Percentiles rank a stretch among this genome's conserved stretches.
Evolutionary conservation across 2,329 filamentous ascomycete species (phyloP).

Genomic region (Plenodomus lindquistii): DNA sequence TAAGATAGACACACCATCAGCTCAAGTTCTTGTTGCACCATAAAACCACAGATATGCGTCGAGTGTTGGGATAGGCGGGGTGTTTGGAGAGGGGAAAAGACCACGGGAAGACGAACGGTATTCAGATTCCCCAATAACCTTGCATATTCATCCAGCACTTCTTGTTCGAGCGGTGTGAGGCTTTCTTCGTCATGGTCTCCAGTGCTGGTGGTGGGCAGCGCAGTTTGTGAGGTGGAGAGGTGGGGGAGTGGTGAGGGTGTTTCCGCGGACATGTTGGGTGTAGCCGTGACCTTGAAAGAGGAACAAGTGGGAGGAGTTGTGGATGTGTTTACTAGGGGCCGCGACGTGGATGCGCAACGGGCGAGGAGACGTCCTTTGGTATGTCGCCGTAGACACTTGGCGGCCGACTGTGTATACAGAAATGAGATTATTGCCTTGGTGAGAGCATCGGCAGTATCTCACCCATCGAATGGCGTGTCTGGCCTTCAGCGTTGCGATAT

Average conservation of each 20-base stretch:
- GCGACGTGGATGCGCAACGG: background rate
- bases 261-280: conserved; percentile 20
- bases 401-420: background rate
- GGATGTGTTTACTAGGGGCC: background rate
- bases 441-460: no score
- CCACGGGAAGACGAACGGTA: conserved; percentile 61
- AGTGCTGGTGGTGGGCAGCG: no score
- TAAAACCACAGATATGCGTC: conserved; percentile 20
- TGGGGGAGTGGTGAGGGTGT: conserved; percentile 9
- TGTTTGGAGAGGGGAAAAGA: conserved; percentile 1
- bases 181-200: conserved; percentile 26
- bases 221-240: conserved; percentile 21
- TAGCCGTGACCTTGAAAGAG: background rate
- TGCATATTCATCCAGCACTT: conserved; percentile 93
- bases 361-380: background rate
- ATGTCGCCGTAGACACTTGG: background rate
- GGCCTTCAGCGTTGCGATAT: background rate
- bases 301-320: no score
- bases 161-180: conserved; percentile 81
- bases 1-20: conserved; percentile 15
- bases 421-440: no score
- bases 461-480: background rate
- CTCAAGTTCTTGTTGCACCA: background rate
- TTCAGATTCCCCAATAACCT: conserved; percentile 88
- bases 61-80: conserved; percentile 1